These are phyloP conservation scores for Leucogyrophana mollusca DNA, from an alignment of 768 basidiomycete species.

Conservation along the genomic window DNA sequence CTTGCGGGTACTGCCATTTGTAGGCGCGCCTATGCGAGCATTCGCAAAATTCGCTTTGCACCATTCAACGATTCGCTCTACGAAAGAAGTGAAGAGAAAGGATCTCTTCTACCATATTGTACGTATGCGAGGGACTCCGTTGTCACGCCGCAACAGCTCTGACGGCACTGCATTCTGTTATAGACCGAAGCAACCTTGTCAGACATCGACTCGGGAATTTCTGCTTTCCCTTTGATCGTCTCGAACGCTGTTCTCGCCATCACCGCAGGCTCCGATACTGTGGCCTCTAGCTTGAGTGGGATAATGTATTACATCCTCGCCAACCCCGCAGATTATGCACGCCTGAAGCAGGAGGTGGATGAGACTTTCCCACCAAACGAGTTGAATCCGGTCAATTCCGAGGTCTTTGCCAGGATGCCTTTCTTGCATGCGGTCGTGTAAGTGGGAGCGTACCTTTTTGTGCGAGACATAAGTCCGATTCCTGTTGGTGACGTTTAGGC, in stretches of 20 bases:
- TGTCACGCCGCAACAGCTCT: no score
- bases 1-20: conserved; percentile 14
- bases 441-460: conserved; percentile 4
- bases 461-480: no score
- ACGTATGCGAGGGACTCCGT: background rate
- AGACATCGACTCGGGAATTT: no score
- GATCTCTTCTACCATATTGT: conserved; percentile 39
- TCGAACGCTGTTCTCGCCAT: conserved; percentile 33
- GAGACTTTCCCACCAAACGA: conserved; percentile 14
- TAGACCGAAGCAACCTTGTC: no score
- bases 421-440: conserved; percentile 34
- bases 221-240: no score
- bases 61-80: background rate
- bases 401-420: conserved; percentile 19
- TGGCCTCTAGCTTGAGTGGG: conserved; percentile 32
- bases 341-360: conserved; percentile 40
- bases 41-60: conserved; percentile 17
- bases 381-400: no score
- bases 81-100: background rate
- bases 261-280: conserved; percentile 43
- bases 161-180: no score
- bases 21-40: conserved; percentile 14
- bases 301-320: conserved; percentile 35
- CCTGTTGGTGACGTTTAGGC: conserved; percentile 23
- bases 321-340: conserved; percentile 32